Conservation (phyloP, 2,329 filamentous ascomycete genomes). For the Phialemonium atrogriseum region DNA sequence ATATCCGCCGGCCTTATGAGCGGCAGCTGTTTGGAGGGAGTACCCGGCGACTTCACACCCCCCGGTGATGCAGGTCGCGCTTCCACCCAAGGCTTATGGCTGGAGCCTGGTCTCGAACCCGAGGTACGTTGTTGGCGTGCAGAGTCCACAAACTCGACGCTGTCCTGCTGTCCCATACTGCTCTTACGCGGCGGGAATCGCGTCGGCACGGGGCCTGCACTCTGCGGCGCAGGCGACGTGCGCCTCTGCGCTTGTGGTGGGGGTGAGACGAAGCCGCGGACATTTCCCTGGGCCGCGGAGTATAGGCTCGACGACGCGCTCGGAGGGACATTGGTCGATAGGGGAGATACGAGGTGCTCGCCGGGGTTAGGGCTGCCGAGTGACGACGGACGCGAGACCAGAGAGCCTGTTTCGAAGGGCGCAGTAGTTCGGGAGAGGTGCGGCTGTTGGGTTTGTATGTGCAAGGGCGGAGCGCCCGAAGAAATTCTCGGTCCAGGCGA, state of each 20-base stretch:
- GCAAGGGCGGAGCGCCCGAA: background rate
- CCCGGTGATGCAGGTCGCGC: constrained; percentile 31
- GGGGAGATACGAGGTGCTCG: too few relatives aligned
- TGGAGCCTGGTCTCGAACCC: constrained; percentile 20
- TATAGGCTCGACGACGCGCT: background rate
- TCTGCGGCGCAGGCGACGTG: constrained; percentile 9
- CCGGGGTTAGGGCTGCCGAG: too few relatives aligned
- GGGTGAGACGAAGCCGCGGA: background rate
- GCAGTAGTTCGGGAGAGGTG: too few relatives aligned
- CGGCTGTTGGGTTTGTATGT: constrained; percentile 8
- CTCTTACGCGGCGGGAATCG: constrained; percentile 54
- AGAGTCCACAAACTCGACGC: too few relatives aligned
- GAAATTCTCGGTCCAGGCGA: background rate
- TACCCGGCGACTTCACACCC: constrained; percentile 22
- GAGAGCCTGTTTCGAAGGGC: too few relatives aligned
- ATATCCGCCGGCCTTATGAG: constrained; percentile 71
- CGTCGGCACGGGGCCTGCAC: constrained; percentile 20
- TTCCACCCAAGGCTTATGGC: constrained; percentile 22
- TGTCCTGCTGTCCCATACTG: constrained; percentile 44
- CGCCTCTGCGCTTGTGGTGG: constrained; percentile 4
- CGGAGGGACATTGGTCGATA: too few relatives aligned
- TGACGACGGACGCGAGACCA: constrained; percentile 1
- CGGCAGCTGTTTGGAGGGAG: constrained; percentile 43
- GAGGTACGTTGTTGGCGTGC: too few relatives aligned
- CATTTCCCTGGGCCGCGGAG: constrained; percentile 1